Conservation (phyloP, 768 basidiomycete genomes). For the Auricularia sp. region DNA sequence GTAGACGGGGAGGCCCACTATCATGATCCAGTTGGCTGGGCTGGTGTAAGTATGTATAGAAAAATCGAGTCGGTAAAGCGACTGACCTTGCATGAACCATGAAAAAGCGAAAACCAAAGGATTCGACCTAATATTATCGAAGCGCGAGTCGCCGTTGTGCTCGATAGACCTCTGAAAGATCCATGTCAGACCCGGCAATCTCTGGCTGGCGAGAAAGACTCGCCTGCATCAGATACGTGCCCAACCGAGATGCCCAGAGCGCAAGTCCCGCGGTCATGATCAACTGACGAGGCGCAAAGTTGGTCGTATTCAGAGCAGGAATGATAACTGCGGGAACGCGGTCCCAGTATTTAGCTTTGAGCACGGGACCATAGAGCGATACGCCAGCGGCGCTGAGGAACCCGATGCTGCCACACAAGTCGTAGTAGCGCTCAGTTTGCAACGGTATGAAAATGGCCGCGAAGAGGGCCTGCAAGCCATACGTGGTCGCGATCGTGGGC, state of each 20-base stretch:
- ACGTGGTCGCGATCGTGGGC: constrained; percentile 38
- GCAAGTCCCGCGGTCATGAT: constrained; percentile 45
- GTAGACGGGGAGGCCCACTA: constrained; percentile 62
- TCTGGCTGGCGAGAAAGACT: constrained; percentile 10
- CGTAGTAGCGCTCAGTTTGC: constrained; percentile 55
- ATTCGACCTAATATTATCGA: constrained; percentile 45
- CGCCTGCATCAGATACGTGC: constrained; percentile 46
- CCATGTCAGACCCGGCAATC: too few relatives aligned
- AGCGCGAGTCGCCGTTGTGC: constrained; percentile 53
- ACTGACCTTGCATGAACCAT: constrained; percentile 52
- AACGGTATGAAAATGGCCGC: constrained; percentile 56
- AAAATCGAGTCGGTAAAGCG: background rate
- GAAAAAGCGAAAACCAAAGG: constrained; percentile 40
- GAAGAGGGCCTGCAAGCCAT: constrained; percentile 44
- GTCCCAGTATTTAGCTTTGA: constrained; percentile 40
- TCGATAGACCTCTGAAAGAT: constrained; percentile 32
- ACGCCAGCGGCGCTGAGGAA: constrained; percentile 52
- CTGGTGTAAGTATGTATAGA: background rate
- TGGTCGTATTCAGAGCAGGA: constrained; percentile 25
- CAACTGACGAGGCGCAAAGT: constrained; percentile 51
- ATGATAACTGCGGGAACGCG: constrained; percentile 25
- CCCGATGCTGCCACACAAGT: constrained; percentile 54
- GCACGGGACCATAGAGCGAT: constrained; percentile 51
- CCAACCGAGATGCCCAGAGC: constrained; percentile 55
- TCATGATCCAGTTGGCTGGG: constrained; percentile 52